These are phyloP conservation scores for Cucumis cinereus DNA, from an alignment of 306 rosid species.

Conservation along the genomic window DNA sequence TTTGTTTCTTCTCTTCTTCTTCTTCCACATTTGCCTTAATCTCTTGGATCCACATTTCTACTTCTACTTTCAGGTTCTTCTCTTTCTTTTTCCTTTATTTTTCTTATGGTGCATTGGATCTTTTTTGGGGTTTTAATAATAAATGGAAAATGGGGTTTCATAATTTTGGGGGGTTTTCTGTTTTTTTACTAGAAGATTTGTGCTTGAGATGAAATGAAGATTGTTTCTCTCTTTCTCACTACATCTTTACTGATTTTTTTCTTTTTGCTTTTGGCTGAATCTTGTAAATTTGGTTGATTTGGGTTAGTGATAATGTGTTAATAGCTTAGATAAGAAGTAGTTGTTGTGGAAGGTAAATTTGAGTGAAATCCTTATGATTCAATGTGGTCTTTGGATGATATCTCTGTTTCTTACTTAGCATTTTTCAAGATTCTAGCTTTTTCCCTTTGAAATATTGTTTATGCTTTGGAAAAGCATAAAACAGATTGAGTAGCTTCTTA, in stretches of 20 bases:
- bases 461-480: conserved; percentile 3
- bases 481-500: conserved; percentile 14
- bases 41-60: conserved; percentile 32
- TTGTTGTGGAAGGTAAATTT: background rate
- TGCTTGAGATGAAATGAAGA: conserved; percentile 12
- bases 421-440: conserved; percentile 9
- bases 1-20: conserved; percentile 15
- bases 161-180: background rate
- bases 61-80: conserved; percentile 26
- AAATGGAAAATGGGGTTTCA: background rate
- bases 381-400: background rate
- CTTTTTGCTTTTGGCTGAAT: background rate
- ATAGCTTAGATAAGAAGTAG: background rate
- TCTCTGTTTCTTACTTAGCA: background rate
- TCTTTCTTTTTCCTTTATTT: background rate
- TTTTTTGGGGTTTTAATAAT: background rate
- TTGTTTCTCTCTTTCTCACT: background rate
- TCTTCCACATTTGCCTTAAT: conserved; percentile 23
- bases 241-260: background rate
- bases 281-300: background rate
- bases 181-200: background rate
- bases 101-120: background rate
- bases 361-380: background rate
- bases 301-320: background rate
- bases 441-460: conserved; percentile 8